Conservation (phyloP, 78 protist genomes). For the Acrasis kona region DNA sequence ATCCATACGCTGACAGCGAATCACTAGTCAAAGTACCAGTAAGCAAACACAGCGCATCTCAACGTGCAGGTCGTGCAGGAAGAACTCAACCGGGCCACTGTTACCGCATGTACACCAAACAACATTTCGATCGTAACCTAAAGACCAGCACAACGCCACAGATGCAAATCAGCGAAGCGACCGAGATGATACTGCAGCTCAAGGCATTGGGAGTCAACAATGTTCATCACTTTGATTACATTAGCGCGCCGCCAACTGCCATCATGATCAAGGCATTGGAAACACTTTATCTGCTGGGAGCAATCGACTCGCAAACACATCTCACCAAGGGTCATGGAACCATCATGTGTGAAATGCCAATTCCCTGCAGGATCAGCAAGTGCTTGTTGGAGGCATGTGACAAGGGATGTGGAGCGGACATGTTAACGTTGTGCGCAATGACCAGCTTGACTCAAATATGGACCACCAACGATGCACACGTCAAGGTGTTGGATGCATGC, state of each 20-base stretch:
- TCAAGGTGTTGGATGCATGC: neutral
- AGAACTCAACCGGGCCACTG: slow-evolving; percentile 23
- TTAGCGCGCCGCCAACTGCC: slow-evolving; percentile 15
- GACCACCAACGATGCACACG: neutral
- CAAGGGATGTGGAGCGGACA: neutral
- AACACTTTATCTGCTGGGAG: neutral
- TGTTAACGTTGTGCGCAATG: neutral
- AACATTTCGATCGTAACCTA: neutral
- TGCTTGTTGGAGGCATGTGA: neutral
- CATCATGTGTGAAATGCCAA: neutral
- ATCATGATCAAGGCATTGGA: neutral
- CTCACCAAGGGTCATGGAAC: neutral
- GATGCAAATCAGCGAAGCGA: slow-evolving; percentile 22
- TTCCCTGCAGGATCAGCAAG: neutral
- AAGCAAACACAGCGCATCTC: slow-evolving; percentile 14
- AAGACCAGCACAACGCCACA: slow-evolving; percentile 18
- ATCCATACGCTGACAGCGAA: neutral
- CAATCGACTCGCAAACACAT: neutral
- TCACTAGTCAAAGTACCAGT: neutral
- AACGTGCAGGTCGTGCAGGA: slow-evolving; percentile 52
- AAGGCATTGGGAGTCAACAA: slow-evolving; percentile 27
- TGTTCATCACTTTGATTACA: slow-evolving; percentile 12
- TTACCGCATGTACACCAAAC: slow-evolving; percentile 12
- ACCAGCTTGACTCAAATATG: neutral
- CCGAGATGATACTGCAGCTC: slow-evolving; percentile 22